phyloP scores from a whole-genome alignment of 768 basidiomycete genomes.

The Russula compacta region DNA sequence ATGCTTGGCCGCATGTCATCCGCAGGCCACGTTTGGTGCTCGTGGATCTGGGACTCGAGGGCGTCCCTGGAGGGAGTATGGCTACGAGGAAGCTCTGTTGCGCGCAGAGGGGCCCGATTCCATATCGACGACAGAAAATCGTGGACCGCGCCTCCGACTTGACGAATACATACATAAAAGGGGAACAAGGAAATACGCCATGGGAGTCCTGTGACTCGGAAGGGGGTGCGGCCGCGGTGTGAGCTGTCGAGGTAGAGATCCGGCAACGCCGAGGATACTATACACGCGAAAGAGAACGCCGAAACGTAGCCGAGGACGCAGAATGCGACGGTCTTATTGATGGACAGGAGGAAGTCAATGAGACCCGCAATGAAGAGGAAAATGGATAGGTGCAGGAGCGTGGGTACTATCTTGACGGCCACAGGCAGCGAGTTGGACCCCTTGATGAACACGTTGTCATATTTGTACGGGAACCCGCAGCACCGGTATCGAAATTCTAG shows the following conservation, averaged over 20 bases:
- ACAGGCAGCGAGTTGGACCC: background rate
- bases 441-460: background rate
- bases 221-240: background rate
- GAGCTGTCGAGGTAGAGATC: background rate
- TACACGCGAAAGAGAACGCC: background rate
- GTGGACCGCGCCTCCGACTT: background rate
- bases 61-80: too few relatives aligned
- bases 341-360: conserved; percentile 9
- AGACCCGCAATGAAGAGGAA: conserved; percentile 9
- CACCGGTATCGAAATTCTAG: background rate
- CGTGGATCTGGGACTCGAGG: background rate
- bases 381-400: background rate
- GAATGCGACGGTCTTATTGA: conserved; percentile 6
- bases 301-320: background rate
- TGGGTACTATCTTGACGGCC: background rate
- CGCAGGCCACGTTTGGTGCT: background rate
- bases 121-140: background rate
- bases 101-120: background rate
- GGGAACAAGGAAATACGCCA: background rate
- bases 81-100: too few relatives aligned
- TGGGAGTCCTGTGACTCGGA: background rate
- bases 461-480: background rate
- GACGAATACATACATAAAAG: background rate
- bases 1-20: background rate
- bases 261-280: background rate